These are phyloP conservation scores for Nicotiana rustica DNA, from an alignment of 305 asterid genomes.

Conservation along the genomic window DNA sequence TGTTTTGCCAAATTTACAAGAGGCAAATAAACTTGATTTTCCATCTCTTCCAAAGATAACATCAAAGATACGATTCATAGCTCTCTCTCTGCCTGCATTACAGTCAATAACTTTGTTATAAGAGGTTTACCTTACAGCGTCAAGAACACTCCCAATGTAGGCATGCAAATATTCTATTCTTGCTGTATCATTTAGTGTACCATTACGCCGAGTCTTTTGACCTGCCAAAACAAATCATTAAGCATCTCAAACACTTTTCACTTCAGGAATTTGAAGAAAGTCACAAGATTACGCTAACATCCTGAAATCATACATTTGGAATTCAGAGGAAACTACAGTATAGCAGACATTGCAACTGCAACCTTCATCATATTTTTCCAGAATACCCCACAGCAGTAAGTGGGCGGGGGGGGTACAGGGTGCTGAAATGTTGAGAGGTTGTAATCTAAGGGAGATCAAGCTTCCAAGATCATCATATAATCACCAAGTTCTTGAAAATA, in stretches of 20 bases:
- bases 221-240: slow-evolving; percentile 43
- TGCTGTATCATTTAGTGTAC: slow-evolving; percentile 48
- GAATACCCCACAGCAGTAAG: background rate
- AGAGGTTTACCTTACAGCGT: slow-evolving; percentile 53
- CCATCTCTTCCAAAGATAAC: background rate
- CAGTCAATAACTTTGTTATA: background rate
- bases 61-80: background rate
- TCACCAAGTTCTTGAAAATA: background rate
- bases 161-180: slow-evolving; percentile 56
- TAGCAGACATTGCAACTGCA: background rate
- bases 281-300: background rate
- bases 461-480: background rate
- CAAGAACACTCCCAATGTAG: slow-evolving; percentile 55
- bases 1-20: background rate
- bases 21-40: background rate
- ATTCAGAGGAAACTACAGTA: slow-evolving; percentile 22
- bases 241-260: slow-evolving; percentile 1
- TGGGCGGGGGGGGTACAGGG: background rate
- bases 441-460: background rate
- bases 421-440: background rate
- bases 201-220: slow-evolving; percentile 46
- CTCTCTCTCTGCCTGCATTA: background rate
- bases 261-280: slow-evolving; percentile 19
- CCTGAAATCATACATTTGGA: background rate
- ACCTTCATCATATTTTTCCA: background rate